Base-by-base conservation (phyloP, 768 basidiomycete species). In the Tylopilus balloui region DNA sequence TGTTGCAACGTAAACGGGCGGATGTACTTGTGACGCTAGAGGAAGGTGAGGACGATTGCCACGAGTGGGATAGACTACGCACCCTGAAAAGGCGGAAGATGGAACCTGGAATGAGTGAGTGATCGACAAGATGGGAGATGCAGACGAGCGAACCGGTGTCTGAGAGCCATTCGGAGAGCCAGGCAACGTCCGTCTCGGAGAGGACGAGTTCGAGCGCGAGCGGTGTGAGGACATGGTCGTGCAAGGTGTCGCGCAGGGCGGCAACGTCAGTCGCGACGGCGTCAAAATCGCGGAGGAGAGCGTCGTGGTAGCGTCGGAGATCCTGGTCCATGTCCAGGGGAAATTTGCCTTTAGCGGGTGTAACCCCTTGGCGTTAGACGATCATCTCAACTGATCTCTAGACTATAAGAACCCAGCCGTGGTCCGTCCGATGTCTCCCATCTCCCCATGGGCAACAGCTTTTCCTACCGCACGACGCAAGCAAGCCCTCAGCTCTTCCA, bases 21-120 rank as follows among this genome's bases (percentile, higher is more conserved):
- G 32, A 76, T 81, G 55, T 85, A 88, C 51, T 79, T 76, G 62
- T 87, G 80, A 54, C 83, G 78, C 86, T 89, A 41, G 10, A 40
- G 42, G 29, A 1, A 2, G 13, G 15, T 39, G 45, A 37, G 48
- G 3, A 37, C 19, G 44, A n/a, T n/a, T n/a, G n/a, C 6, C 20
- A 12, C 20, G 4, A 15, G 29, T 45, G 49, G 48, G 2, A 11
- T 11, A 14, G 20, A n/a, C 20, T 11, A 68, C 76, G 59, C 65
- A 85, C 86, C 69, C 78, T 78, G 42, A 78, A 71, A 47, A 84
- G 76, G 62, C 80, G 82, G 66, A 81, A 83, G 31, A 82, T 64
- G 25, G 80, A 72, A 42, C 68, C 81, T 83, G 41, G 13, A 20
- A 8, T 29, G 10, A 25, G 21, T 53, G 23, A 31, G 42, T 19